Base-by-base conservation (phyloP, 208 protist species). In the Acanthamoeba triangularis region DNA sequence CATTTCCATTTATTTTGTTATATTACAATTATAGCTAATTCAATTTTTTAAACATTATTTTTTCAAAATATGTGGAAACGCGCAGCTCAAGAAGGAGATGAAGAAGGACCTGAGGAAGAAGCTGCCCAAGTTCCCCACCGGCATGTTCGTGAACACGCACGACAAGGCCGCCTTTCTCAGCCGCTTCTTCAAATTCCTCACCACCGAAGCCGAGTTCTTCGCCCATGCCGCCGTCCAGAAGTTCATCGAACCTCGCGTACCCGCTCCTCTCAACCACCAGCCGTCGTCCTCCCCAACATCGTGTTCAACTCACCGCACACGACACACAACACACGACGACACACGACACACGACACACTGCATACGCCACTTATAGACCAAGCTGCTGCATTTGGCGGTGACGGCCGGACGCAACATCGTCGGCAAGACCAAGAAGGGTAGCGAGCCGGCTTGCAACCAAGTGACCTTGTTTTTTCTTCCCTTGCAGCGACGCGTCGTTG, bases 151-250 rank as follows among this genome's bases (percentile, higher is more conserved):
- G 23, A 78, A 78, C 69, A 47, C 69, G 69, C 69, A 78, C 30
- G 69, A 78, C n/a, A 78, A 78, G 30, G 69, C 69, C 23, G 37
- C n/a, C 69, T 78, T 78, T 14, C 69, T 78, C 69, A 78, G 69
- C n/a, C 69, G 69, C 69, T 78, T 78, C 69, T 78, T 78, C 69
- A 78, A 78, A 30, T 78, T 78, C 69, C 69, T 78, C 69, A 78
- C 37, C 69, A 44, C 69, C 69, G 69, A 78, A n/a, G 23, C 69
- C 16, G 69, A 78, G 30, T 78, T 78, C 69, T 78, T 78, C 20
- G 69, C 69, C 7, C 69, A 78, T 30, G 69, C 69, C 69, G 69
- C 69, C n/a, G 69, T 78, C 14, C 69, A 78, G 37, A 78, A 78
- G 69, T 78, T 78, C 69, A 78, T 78, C 69, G 69, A 78, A 41